Percentiles rank a stretch among this genome's conserved stretches.
These are phyloP conservation scores for Solanum hybrid DNA, from an alignment of 305 asterid species.

Conservation along the genomic window DNA sequence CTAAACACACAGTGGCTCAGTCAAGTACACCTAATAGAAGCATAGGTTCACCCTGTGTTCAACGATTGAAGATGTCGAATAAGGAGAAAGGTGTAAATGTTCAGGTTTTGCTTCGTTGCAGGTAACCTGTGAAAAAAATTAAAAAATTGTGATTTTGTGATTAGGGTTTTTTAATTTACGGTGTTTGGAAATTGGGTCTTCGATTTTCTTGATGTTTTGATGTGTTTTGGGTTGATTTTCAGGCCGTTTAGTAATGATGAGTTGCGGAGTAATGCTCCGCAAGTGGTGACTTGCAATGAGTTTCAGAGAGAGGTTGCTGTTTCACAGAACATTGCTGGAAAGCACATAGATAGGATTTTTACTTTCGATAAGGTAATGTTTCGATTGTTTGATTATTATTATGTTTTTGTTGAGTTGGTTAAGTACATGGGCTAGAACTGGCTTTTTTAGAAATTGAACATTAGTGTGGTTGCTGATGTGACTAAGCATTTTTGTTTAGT, in stretches of 20 bases:
- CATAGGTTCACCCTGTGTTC: background rate
- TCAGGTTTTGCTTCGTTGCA: slow-evolving; percentile 92
- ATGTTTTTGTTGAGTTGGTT: background rate
- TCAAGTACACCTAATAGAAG: background rate
- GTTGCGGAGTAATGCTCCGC: slow-evolving; percentile 85
- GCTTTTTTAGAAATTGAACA: background rate
- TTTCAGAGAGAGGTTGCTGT: slow-evolving; percentile 77
- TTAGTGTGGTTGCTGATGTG: background rate
- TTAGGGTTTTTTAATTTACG: background rate
- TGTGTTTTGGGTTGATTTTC: background rate
- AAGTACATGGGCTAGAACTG: background rate
- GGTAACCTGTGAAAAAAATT: slow-evolving; percentile 25
- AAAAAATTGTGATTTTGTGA: background rate
- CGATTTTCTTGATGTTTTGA: background rate
- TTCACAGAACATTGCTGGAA: slow-evolving; percentile 85
- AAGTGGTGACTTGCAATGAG: slow-evolving; percentile 82
- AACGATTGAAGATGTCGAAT: slow-evolving; percentile 39
- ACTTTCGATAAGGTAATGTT: slow-evolving; percentile 73
- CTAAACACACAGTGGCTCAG: background rate
- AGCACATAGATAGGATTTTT: slow-evolving; percentile 81
- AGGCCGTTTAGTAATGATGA: slow-evolving; percentile 95
- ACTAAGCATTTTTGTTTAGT: background rate
- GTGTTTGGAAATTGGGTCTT: background rate
- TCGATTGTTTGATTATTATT: background rate
- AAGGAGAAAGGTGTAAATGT: slow-evolving; percentile 79